Percentiles rank a stretch among this genome's conserved stretches.
Conservation (phyloP, 768 basidiomycete species). For the Chlorophyllum brunneum region DNA sequence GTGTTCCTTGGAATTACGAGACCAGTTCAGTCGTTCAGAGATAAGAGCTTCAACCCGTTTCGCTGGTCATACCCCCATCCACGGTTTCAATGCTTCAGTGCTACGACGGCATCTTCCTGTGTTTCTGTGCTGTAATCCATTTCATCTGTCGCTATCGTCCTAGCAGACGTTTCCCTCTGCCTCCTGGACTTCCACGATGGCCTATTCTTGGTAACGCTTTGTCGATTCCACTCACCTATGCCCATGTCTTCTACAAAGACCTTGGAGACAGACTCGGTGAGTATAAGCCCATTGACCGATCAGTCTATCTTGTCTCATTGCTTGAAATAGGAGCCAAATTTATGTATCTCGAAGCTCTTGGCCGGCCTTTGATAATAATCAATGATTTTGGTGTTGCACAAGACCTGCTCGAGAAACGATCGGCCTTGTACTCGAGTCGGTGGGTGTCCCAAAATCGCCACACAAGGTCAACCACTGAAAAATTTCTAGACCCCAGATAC, state of each 20-base stretch:
- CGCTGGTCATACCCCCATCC: neutral
- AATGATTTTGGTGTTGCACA: constrained; percentile 21
- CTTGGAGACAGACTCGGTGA: neutral
- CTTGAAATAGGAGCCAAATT: neutral
- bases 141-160: neutral
- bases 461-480: neutral
- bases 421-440: constrained; percentile 24
- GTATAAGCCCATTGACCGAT: neutral
- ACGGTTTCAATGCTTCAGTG: neutral
- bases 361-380: constrained; percentile 21
- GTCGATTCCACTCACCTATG: neutral
- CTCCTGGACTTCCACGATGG: constrained; percentile 8
- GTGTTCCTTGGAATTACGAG: too few relatives aligned
- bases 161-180: neutral
- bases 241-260: neutral
- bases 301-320: neutral
- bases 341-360: constrained; percentile 23
- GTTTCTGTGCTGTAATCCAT: neutral
- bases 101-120: neutral
- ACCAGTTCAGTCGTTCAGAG: too few relatives aligned
- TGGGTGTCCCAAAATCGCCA: neutral
- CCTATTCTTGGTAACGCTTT: constrained; percentile 10
- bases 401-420: constrained; percentile 24
- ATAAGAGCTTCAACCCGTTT: too few relatives aligned
- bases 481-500: neutral